These are phyloP conservation scores for Fraxinus angustifolia DNA, from an alignment of 305 asterid genomes.

Conservation along the genomic window DNA sequence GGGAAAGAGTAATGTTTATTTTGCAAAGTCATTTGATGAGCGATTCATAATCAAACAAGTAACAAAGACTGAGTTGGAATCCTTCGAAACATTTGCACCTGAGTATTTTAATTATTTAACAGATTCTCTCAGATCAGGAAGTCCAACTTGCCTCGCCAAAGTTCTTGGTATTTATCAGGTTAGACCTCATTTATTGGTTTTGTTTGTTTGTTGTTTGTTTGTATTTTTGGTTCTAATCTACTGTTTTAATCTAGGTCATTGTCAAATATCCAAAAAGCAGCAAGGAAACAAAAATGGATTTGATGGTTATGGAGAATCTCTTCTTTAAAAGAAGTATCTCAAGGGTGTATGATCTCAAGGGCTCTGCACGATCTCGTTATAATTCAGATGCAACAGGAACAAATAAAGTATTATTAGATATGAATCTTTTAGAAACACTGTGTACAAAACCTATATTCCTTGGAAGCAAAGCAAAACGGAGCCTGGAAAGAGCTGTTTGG, in stretches of 20 bases:
- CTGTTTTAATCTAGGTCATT: conserved; percentile 42
- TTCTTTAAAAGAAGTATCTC: conserved; percentile 69
- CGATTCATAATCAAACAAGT: conserved; percentile 86
- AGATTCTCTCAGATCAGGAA: conserved; percentile 58
- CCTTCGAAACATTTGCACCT: conserved; percentile 80
- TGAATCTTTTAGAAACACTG: conserved; percentile 76
- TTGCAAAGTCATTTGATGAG: conserved; percentile 84
- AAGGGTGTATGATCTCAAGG: conserved; percentile 83
- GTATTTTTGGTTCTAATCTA: conserved; percentile 7
- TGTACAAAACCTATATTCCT: conserved; percentile 83
- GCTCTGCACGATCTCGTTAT: conserved; percentile 86
- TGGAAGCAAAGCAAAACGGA: conserved; percentile 85
- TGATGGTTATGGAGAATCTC: conserved; percentile 98
- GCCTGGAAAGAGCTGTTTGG: conserved; percentile 92
- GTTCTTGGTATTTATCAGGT: conserved; percentile 95
- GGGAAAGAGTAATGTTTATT: conserved; percentile 89
- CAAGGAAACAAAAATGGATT: conserved; percentile 85
- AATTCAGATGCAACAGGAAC: conserved; percentile 71
- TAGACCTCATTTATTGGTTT: conserved; percentile 3
- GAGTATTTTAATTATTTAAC: conserved; percentile 72
- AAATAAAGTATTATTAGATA: conserved; percentile 75
- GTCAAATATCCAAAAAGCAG: conserved; percentile 68
- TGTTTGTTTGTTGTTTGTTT: background rate
- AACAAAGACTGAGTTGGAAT: conserved; percentile 88
- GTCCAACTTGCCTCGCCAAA: conserved; percentile 96